A percentile compares a stretch with the other conserved stretches of the same genome.
Conservation (phyloP, 164 flowering plant genomes). For the Tinospora cordifolia region DNA sequence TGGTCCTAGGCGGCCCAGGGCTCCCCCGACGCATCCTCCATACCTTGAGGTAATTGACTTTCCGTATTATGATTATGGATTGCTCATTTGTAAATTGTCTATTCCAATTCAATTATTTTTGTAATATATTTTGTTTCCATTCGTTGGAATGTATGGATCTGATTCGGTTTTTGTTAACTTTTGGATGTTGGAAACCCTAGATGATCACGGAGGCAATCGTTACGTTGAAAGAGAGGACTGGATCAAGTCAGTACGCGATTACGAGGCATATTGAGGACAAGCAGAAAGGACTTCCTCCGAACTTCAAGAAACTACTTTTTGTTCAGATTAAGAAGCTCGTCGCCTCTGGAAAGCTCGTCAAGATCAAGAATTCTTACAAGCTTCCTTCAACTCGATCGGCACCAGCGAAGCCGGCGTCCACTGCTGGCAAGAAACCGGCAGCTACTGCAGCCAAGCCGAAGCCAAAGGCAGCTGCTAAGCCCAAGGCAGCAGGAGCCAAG, state of each 20-base stretch:
- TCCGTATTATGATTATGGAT: too few relatives aligned
- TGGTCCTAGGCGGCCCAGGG: slow-evolving; percentile 23
- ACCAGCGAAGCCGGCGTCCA: too few relatives aligned
- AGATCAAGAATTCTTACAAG: slow-evolving; percentile 57
- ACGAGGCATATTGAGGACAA: slow-evolving; percentile 57
- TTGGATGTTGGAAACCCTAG: slow-evolving; percentile 18
- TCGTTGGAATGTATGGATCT: too few relatives aligned
- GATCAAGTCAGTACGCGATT: slow-evolving; percentile 69
- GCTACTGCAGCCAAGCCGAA: too few relatives aligned
- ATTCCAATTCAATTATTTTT: not conserved
- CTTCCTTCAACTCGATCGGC: slow-evolving; percentile 22
- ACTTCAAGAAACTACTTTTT: slow-evolving; percentile 42
- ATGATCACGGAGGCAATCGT: slow-evolving; percentile 59
- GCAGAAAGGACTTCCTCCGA: slow-evolving; percentile 40
- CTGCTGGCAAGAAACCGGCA: too few relatives aligned
- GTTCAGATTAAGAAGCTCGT: slow-evolving; percentile 50
- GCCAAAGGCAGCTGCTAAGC: too few relatives aligned
- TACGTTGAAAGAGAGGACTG: slow-evolving; percentile 59
- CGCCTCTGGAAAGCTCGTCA: slow-evolving; percentile 45
- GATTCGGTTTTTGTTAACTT: not conserved
- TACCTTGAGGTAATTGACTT: slow-evolving; percentile 34
- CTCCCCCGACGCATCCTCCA: slow-evolving; percentile 39
- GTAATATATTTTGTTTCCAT: too few relatives aligned
- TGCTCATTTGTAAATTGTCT: not conserved
- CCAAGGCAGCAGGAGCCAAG: too few relatives aligned